Conservation (phyloP, 495 filamentous ascomycete genomes). For the Annulohypoxylon bovei region DNA sequence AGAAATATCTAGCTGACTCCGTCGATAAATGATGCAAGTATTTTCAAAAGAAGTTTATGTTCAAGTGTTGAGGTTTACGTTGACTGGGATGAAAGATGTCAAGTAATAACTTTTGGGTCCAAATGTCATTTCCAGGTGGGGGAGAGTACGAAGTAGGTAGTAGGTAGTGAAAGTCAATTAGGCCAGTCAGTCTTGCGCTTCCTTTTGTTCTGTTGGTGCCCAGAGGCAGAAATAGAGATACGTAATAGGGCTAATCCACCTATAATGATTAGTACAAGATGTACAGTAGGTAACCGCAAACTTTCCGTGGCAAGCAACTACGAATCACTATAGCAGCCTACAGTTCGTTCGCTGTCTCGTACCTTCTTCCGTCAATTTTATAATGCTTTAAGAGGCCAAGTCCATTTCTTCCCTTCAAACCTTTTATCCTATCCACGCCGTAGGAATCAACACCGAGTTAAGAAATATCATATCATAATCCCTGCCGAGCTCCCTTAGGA, state of each 20-base stretch:
- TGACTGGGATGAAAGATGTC: neutral
- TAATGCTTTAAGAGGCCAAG: neutral
- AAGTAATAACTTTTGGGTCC: neutral
- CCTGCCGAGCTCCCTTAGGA: neutral
- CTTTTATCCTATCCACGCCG: neutral
- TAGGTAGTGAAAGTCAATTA: slow-evolving; percentile 9
- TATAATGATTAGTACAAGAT: neutral
- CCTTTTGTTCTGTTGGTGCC: slow-evolving; percentile 2
- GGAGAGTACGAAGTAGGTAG: neutral
- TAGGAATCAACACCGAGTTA: neutral
- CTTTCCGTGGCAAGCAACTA: neutral
- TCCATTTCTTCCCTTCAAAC: neutral
- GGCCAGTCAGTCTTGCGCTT: slow-evolving; percentile 9
- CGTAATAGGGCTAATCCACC: slow-evolving; percentile 26
- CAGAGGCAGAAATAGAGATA: slow-evolving; percentile 32
- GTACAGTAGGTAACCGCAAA: neutral
- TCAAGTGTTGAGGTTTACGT: neutral
- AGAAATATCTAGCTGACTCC: neutral
- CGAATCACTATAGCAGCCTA: slow-evolving; percentile 6
- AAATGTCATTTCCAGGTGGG: neutral
- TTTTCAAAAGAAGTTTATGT: neutral
- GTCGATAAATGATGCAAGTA: slow-evolving; percentile 9
- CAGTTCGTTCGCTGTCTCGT: neutral
- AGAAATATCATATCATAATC: slow-evolving; percentile 11
- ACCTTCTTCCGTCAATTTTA: neutral